Base-by-base conservation (phyloP, 1,139 yeast genomes). In the Geotrichum reessii region DNA sequence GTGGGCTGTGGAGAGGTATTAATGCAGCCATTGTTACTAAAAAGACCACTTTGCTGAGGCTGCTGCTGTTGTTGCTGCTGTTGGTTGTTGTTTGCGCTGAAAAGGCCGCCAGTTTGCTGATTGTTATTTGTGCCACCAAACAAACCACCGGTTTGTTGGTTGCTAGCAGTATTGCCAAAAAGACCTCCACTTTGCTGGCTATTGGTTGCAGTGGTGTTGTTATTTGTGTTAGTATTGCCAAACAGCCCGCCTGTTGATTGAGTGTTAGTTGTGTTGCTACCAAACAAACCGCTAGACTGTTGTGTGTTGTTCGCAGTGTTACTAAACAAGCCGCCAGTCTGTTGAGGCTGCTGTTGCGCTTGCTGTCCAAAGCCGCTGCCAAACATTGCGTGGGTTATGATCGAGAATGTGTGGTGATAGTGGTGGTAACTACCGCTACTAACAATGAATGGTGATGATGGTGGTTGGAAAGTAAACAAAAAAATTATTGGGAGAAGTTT, bases 321-420 rank as follows among this genome's bases (percentile, higher is more conserved):
- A 14, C 78, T 77, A 67, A 74, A 74, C 28, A 71, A 61, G 12
- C 76, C 74, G 40, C 40, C 40, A 5, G 28, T 25, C n/a, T 33
- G 40, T 6, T 33, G 40, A 3, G 40, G 40, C 40, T 33, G 40
- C n/a, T 33, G 40, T 17, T 33, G 40, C 40, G 40, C 40, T n/a
- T 33, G 40, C 40, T 33, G 40, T 33, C 40, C 40, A n/a, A 33
- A 33, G 28, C 72, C 71, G 11, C 66, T 57, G 3, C 65, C 31
- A 37, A 65, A 52, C 47, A 67, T 56, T 46, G 68, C 57, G 42
- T 49, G 44, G 51, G 52, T n/a, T 55, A 31, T 52, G 44, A 33
- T 27, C n/a, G n/a, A n/a, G n/a, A n/a, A n/a, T 19, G 47, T 55
- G 11, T 46, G 17, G 49, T 46, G 14, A 24, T 25, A 14, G 49